Evolutionary conservation across 257 asterid species (phyloP), one percentile per base, ranked within the genome.

Genomic region (Plantago major): DNA sequence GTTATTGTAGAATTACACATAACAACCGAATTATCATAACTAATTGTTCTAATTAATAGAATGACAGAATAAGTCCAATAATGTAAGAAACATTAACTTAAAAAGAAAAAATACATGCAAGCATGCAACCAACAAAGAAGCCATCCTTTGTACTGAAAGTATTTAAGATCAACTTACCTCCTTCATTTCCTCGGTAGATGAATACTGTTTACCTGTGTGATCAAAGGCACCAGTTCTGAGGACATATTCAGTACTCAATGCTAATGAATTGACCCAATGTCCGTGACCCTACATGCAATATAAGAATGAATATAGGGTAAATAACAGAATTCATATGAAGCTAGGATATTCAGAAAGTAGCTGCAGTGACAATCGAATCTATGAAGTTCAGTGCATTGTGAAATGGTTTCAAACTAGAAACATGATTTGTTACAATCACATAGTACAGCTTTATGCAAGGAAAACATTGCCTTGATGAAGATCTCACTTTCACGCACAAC

Each of bases 201-300:
- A 70, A 70, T 68, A 79, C 9, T 70, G 81, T 73, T 81, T 84
- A 46, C 83, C 65, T 46, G 79, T 84, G 77, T 89, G 97, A 81
- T 92, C 98, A 70, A 82, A 92, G 64, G 96, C 96, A 62, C 98
- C 97, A 66, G 90, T 86, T 55, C 97, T 83, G 70, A 93, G 92
- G 57, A 89, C 94, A 69, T 93, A 89, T 64, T 93, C 95, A 10
- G 99, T 89, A 77, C 99, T 87, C 82, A 89, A 73, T 49, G 99
- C 97, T 71, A 93, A 77, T 11, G 97, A 83, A 81, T 93, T 93
- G 61, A 93, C 95, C 96, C 99, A 93, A 79, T 93, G 96, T 45
- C 94, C 97, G 52, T 93, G 99, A 60, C 99, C 99, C 96, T 89
- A 60, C 75, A 72, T 67, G 40, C 30, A 55, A 67, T 51, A 59